Conservation (phyloP, 306 rosid species). For the Ceratonia siliqua region DNA sequence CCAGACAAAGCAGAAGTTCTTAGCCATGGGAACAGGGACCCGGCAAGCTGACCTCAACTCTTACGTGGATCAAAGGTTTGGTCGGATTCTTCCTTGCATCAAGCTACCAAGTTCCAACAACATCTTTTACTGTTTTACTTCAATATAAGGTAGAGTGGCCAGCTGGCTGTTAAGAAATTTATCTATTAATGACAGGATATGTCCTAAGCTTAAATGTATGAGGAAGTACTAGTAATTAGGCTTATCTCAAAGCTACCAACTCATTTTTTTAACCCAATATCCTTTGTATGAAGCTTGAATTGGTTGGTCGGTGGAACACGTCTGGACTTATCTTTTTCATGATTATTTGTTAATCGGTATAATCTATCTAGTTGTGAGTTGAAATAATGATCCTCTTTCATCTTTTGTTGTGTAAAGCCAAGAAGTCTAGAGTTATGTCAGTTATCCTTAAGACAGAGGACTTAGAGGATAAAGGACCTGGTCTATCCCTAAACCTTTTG, state of each 20-base stretch:
- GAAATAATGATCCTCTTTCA: not conserved
- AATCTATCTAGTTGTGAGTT: not conserved
- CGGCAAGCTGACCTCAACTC: conserved; percentile 61
- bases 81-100: conserved; percentile 42
- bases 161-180: conserved; percentile 33
- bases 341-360: not conserved
- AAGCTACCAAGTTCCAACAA: conserved; percentile 34
- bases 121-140: conserved; percentile 26
- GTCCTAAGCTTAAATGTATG: not conserved
- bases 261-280: conserved; percentile 4
- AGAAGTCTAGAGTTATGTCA: not conserved
- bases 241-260: conserved; percentile 18
- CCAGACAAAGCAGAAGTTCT: conserved; percentile 59
- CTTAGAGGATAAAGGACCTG: not conserved
- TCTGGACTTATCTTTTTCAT: not conserved
- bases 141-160: conserved; percentile 7
- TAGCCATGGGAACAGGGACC: conserved; percentile 56
- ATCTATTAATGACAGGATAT: not conserved
- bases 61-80: conserved; percentile 41
- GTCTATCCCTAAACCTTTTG: not conserved
- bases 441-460: not conserved
- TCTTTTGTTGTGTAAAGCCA: not conserved
- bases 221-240: conserved; percentile 10
- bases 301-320: conserved; percentile 14
- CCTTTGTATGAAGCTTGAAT: conserved; percentile 20